These are phyloP conservation scores for Tulasnella sp. DNA, from an alignment of 768 basidiomycete species.

Conservation along the genomic window DNA sequence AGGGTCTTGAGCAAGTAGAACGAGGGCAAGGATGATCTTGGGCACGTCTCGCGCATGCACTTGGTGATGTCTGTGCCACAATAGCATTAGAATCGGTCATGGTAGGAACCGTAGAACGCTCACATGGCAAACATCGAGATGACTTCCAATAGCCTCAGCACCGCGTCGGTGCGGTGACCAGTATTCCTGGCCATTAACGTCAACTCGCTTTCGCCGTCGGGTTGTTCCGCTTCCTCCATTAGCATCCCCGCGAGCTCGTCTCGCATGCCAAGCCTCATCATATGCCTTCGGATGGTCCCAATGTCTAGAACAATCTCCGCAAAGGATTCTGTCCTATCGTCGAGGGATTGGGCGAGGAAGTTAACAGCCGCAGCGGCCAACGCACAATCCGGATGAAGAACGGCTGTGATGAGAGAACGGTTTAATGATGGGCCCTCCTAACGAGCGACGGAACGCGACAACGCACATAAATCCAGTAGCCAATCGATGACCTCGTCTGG, in stretches of 20 bases:
- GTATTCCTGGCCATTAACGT: neutral
- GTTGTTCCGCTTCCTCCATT: neutral
- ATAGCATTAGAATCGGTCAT: neutral
- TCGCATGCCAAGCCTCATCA: neutral
- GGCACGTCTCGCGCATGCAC: neutral
- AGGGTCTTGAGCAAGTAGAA: constrained; percentile 3
- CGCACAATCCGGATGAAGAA: neutral
- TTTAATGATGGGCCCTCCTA: neutral
- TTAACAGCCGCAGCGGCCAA: neutral
- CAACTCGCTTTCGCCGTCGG: neutral
- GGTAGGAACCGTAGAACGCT: neutral
- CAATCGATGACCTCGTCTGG: constrained; percentile 4
- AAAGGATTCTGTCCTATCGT: neutral
- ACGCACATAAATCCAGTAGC: neutral
- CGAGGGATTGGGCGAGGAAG: neutral
- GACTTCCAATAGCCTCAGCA: neutral
- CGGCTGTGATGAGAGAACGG: neutral
- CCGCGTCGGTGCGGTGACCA: neutral
- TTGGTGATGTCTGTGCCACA: neutral
- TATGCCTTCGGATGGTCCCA: constrained; percentile 1
- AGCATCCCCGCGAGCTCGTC: neutral
- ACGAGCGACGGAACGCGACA: neutral
- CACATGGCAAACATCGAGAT: constrained; percentile 1
- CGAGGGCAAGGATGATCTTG: constrained; percentile 4
- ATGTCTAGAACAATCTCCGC: constrained; percentile 5